Conservation (phyloP, 441 rosid species). For the Viola pubescens region DNA sequence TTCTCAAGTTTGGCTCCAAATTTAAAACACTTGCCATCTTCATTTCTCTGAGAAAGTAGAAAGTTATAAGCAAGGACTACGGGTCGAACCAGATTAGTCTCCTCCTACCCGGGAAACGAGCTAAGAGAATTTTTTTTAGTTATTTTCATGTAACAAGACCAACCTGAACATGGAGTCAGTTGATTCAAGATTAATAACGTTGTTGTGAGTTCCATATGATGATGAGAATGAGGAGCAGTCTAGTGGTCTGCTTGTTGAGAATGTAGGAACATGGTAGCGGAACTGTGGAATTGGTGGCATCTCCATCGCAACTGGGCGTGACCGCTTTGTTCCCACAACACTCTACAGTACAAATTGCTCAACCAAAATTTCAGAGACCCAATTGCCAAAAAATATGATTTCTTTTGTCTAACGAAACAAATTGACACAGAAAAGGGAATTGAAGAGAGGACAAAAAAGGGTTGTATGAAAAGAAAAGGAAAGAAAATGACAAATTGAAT, state of each 20-base stretch:
- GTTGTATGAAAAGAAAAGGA: no score
- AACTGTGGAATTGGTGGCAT: slow-evolving; percentile 19
- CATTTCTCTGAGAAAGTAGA: slow-evolving; percentile 13
- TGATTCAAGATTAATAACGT: slow-evolving; percentile 12
- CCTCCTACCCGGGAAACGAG: no score
- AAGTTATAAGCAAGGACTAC: neutral
- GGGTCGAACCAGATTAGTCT: no score
- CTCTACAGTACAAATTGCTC: no score
- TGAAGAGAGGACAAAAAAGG: neutral
- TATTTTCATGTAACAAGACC: neutral
- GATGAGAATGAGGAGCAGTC: slow-evolving; percentile 11
- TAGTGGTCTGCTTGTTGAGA: slow-evolving; percentile 9
- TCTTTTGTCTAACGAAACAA: neutral
- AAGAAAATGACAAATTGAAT: neutral
- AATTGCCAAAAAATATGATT: neutral
- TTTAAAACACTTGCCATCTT: neutral
- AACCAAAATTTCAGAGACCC: neutral
- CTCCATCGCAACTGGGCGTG: slow-evolving; percentile 21
- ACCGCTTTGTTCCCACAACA: slow-evolving; percentile 26
- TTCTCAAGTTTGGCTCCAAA: slow-evolving; percentile 12
- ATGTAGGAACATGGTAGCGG: slow-evolving; percentile 10
- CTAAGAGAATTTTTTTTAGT: no score
- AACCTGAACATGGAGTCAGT: slow-evolving; percentile 20
- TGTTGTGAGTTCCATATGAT: slow-evolving; percentile 11
- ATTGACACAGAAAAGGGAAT: neutral